phyloP scores from a whole-genome alignment of 129 eudicot species.

The Kitagawia praeruptora region DNA sequence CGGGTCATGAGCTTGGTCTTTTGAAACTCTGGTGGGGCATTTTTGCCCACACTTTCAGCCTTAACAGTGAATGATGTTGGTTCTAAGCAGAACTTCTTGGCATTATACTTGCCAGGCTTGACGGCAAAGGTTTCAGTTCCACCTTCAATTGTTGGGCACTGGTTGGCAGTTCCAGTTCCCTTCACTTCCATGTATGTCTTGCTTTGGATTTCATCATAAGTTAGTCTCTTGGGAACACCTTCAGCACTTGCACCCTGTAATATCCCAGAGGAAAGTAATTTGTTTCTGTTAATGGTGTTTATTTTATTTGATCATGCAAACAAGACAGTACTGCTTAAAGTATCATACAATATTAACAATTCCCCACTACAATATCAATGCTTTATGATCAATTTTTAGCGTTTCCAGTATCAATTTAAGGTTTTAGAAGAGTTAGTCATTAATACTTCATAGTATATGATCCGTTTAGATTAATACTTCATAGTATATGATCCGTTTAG shows the following conservation, averaged over 20 bases:
- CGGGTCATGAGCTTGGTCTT: conserved; percentile 96
- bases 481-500: neutral
- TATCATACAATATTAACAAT: neutral
- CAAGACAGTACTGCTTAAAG: neutral
- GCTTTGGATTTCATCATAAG: conserved; percentile 84
- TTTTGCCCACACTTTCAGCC: conserved; percentile 73
- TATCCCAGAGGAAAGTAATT: neutral
- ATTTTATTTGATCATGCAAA: neutral
- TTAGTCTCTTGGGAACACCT: conserved; percentile 66
- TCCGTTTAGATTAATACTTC: neutral
- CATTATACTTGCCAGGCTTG: conserved; percentile 77
- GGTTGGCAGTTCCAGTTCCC: conserved; percentile 94
- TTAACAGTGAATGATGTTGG: conserved; percentile 90
- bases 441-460: neutral
- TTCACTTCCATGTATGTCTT: conserved; percentile 87
- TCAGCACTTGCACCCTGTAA: conserved; percentile 87
- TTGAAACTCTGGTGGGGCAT: conserved; percentile 80
- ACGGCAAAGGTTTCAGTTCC: conserved; percentile 53
- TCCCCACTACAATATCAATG: neutral
- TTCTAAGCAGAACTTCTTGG: conserved; percentile 85
- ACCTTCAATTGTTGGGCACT: conserved; percentile 83
- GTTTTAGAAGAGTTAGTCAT: neutral
- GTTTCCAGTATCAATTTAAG: neutral
- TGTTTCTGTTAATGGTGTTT: neutral
- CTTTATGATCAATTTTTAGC: neutral